Evolutionary conservation across 176 grass and related monocot species (phyloP), one percentile per base, ranked within the genome.

Genomic region (Leersia perrieri): DNA sequence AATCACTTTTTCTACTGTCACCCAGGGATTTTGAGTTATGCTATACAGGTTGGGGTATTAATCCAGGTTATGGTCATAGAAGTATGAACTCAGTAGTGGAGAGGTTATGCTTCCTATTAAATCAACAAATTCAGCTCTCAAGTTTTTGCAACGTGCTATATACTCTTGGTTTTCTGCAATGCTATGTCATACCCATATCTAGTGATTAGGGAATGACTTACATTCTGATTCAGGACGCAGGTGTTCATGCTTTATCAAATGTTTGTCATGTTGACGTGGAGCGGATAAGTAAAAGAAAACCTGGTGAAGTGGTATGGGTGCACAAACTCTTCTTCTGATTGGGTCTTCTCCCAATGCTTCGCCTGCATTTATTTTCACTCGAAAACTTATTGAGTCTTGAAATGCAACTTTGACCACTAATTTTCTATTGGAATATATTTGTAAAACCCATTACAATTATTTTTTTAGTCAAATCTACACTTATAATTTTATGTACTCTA

Each of bases 281-380:
- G 88, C 84, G 90, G 63, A 95, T 93, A 90, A 98, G 96, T 92
- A 98, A 95, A 95, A 95, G 92, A 61, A 98, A 95, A 72, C 92
- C 92, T 80, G 90, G 86, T 63, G 86, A 95, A 91, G 82, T 93
- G 90, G 92, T 98, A 9, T 75, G 82, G 86, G 77, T 86, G 45
- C 40, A 65, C 67, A 85, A 70, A 30, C 38, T 33, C 60, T 47
- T 45, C 60, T 89, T 47, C 14, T 58, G 28, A 70, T 44, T 71
- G 15, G 16, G 33, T 33, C 58, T 80, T 40, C 20, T 28, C 39
- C 6, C 12, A 29, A 84, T 33, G 36, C 68, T 62, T 73, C 74
- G n/a, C 38, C 1, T 79, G 35, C 53, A 70, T 70, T 30, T 31
- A 14, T 62, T 62, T 12, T 0, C 23, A 47, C 10, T 63, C 16